Evolutionary conservation across 257 asterid species (phyloP), one percentile per base, ranked within the genome.

Genomic region (Capsicum chinense): DNA sequence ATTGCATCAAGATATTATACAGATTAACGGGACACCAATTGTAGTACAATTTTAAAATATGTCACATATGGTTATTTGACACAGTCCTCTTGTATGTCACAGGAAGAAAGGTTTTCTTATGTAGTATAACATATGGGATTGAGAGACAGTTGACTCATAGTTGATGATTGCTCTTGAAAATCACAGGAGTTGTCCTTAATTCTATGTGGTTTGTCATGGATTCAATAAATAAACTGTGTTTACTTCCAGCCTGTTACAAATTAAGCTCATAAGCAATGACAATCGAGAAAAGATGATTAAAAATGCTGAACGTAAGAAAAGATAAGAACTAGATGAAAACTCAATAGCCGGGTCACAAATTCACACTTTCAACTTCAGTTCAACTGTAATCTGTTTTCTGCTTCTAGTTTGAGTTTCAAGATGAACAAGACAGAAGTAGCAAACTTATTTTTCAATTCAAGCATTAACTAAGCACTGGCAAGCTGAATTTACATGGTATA

Each of bases 11-110:
- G 50, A 14, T 78, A 78, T 52, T 33, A 78, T 8, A 54, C 82
- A 54, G 82, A 26, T 54, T 78, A 54, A 54, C 5, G 64, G 15
- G 15, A 33, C 82, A 78, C 14, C 64, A 33, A 76, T 14, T 78
- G 15, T 13, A 37, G 33, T 78, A 78, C 21, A 78, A 33, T 15
- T 14, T 35, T 54, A 39, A 54, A 54, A 78, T 21, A 52, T 54
- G 63, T 26, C 33, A 8, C 82, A 78, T 78, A 78, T 78, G 50
- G 62, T 74, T 50, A 21, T 74, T 50, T 50, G 62, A 62, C 81
- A 71, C 58, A 50, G 39, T 50, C 60, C 62, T 13, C 62, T 60
- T 21, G 81, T 74, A 19, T 50, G 62, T 50, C 81, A 50, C 81
- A 74, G 47, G 81, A 74, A 50, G 81, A 1, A 50, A 50, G 42